Evolutionary conservation across 345 rosid species (phyloP), one percentile per base, ranked within the genome.

Genomic region (Eucalyptus shirleyi): DNA sequence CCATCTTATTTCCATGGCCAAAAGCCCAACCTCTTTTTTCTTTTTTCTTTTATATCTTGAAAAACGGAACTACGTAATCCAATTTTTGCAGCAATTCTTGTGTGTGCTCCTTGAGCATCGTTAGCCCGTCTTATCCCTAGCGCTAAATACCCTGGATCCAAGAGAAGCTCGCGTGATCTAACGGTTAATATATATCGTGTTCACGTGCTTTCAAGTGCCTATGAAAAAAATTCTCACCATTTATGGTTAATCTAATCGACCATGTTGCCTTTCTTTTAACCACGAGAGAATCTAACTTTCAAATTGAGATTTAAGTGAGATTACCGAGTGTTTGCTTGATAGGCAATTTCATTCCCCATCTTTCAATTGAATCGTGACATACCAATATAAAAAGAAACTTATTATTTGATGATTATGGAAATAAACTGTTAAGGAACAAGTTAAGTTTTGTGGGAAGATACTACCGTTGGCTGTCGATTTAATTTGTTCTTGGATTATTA

Each of bases 131-230:
- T 67, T 7, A n/a, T 69, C 81, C 42, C 40, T 30, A 32, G 42
- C 81, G 6, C 81, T 9, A 17, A 34, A 34, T 32, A 9, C 5
- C 19, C 23, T 17, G 80, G 40, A 67, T 67, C 40, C 40, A 32
- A 3, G 40, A 8, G 21, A 32, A n/a, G 77, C 77, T 65, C 3
- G 5, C 10, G 21, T n/a, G 37, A 67, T 65, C 9, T 15, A n/a
- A 30, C 19, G 3, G 11, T 16, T n/a, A n/a, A n/a, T 0, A n/a
- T 65, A 14, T 67, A n/a, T 15, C 19, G 3, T 0, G 5, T n/a
- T n/a, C 3, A 59, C 67, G 28, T 59, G 67, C 67, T 60, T 28
- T 56, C n/a, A 6, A 6, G 15, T 28, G 67, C 32, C 16, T 11
- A 5, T 12, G 9, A 6, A 12, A 28, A 28, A 60, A 60, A 60